Conservation (phyloP, 805 yeast species). For the Kuraishia cidri region DNA sequence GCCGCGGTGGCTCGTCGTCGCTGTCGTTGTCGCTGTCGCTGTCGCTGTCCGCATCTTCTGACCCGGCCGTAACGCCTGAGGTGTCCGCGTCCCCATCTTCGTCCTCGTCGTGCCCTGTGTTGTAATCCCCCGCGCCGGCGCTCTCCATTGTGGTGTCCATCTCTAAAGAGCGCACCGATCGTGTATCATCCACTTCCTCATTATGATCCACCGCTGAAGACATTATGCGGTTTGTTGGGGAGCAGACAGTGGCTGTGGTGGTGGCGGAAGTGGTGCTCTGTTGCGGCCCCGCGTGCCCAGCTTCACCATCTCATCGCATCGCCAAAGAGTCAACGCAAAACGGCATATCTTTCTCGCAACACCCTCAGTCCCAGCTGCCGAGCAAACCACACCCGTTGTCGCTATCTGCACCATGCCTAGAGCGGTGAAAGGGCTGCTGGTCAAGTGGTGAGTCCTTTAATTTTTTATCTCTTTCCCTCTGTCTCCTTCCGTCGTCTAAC, state of each 20-base stretch:
- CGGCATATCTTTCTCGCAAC: too few relatives aligned
- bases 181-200: too few relatives aligned
- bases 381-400: too few relatives aligned
- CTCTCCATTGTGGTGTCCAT: slow-evolving; percentile 10
- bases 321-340: too few relatives aligned
- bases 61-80: slow-evolving; percentile 19
- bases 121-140: slow-evolving; percentile 17
- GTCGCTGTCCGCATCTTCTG: slow-evolving; percentile 17
- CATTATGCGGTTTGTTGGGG: too few relatives aligned
- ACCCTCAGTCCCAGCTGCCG: too few relatives aligned
- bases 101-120: slow-evolving; percentile 15
- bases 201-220: too few relatives aligned
- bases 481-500: slow-evolving; percentile 2
- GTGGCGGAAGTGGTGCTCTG: too few relatives aligned
- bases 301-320: too few relatives aligned
- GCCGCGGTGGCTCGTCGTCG: slow-evolving; percentile 56
- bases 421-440: slow-evolving; percentile 45
- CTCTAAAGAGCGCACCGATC: too few relatives aligned
- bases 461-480: background rate
- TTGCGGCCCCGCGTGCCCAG: too few relatives aligned
- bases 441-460: slow-evolving; percentile 34
- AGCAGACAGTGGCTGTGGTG: too few relatives aligned
- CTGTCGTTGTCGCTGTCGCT: slow-evolving; percentile 33
- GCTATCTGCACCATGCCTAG: slow-evolving; percentile 29
- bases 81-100: slow-evolving; percentile 18